Percentiles rank a stretch among this genome's conserved stretches.
phyloP scores from a whole-genome alignment of 352 stramenopile species.

The Pythium pyrilobum region DNA sequence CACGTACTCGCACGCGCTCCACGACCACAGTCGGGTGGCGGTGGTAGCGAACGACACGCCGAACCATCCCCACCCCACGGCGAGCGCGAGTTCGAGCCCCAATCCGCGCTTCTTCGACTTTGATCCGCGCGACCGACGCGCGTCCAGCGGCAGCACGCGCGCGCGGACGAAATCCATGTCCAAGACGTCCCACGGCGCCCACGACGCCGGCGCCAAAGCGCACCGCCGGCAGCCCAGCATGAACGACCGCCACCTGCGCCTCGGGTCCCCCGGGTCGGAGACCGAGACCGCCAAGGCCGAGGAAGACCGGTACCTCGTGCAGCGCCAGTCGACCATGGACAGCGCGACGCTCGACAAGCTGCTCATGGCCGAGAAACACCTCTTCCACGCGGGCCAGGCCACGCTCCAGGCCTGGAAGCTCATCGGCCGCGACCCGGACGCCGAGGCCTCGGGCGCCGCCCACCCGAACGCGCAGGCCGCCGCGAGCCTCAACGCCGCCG shows the following conservation, averaged over 20 bases:
- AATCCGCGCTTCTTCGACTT: no score
- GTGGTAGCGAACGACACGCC: not conserved
- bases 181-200: no score
- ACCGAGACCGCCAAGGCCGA: not conserved
- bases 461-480: slow-evolving; percentile 14
- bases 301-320: slow-evolving; percentile 52
- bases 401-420: slow-evolving; percentile 81
- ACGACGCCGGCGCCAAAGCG: not conserved
- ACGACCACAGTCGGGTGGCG: slow-evolving; percentile 13
- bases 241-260: not conserved
- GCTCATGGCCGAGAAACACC: slow-evolving; percentile 71
- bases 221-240: not conserved
- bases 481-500: slow-evolving; percentile 15
- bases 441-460: not conserved
- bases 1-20: slow-evolving; percentile 19
- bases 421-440: slow-evolving; percentile 36
- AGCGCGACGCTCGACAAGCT: slow-evolving; percentile 78
- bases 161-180: no score
- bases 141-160: no score
- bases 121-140: no score
- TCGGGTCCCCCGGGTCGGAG: not conserved
- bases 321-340: slow-evolving; percentile 78
- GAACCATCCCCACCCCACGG: not conserved
- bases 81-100: not conserved
- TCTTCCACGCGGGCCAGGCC: slow-evolving; percentile 74